Base-by-base conservation (phyloP, 768 basidiomycete species). In the Collybiopsis luxurians region DNA sequence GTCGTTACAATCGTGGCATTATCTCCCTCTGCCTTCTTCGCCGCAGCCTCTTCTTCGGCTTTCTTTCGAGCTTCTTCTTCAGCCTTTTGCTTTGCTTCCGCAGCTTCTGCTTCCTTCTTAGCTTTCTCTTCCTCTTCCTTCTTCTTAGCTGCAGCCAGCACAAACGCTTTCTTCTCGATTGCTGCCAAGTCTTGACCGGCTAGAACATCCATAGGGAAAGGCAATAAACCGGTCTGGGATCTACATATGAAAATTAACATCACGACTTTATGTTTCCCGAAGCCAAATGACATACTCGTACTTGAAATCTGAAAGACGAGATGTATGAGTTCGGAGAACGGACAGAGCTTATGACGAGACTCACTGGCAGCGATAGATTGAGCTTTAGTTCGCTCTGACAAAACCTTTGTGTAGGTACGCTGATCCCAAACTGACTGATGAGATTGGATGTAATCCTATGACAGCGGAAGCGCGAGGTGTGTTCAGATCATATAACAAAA, bases 391-490 rank as follows among this genome's bases (percentile, higher is more conserved):
- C 65, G 49, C 51, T 62, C 58, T 2, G 61, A 63, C 38, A 63
- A 28, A 15, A 63, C 59, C 23, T 59, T 40, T 2, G 65, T 56
- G 17, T 61, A 42, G 13, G 69, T 72, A 11, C 71, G 68, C 40
- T 66, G 61, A 58, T 72, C 64, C 71, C 71, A 73, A 4, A 62
- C 63, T 24, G 55, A 55, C 11, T 66, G 52, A 11, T 61, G 60
- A 31, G 55, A 65, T 53, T 63, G 66, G 55, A 69, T 68, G 51
- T 69, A 71, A 49, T 71, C 68, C 70, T 57, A 26, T 3, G 40
- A 42, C 30, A n/a, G n/a, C n/a, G n/a, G n/a, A n/a, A n/a, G n/a
- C n/a, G n/a, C n/a, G n/a, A n/a, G n/a, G n/a, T n/a, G n/a, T n/a
- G n/a, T n/a, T n/a, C n/a, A n/a, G n/a, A n/a, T n/a, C n/a, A n/a